phyloP scores from a whole-genome alignment of 225 moss, liverwort and hornwort species.

The Sphagnum contortum region DNA sequence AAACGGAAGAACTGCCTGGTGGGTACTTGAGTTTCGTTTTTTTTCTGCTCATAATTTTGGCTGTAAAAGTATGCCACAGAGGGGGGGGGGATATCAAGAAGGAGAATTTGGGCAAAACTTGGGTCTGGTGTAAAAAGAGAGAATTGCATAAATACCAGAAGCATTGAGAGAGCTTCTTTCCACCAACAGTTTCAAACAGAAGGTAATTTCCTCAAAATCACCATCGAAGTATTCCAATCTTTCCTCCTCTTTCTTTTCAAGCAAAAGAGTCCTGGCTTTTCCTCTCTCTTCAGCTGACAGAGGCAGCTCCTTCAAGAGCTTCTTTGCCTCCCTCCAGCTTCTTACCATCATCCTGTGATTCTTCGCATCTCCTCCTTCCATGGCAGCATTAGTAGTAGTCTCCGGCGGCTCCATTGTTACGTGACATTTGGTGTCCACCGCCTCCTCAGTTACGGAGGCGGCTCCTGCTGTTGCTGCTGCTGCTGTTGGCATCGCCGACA shows the following conservation, averaged over 20 bases:
- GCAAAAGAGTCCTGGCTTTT: conserved; percentile 37
- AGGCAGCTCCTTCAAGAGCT: conserved; percentile 39
- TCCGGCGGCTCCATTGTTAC: conserved; percentile 18
- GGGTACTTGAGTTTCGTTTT: too few relatives aligned
- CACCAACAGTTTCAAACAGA: conserved; percentile 49
- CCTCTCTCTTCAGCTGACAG: conserved; percentile 44
- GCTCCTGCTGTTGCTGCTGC: too few relatives aligned
- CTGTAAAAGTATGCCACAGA: too few relatives aligned
- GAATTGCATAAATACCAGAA: conserved; percentile 15
- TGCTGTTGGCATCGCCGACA: conserved; percentile 11
- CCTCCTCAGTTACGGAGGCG: conserved; percentile 2
- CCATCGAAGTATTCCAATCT: conserved; percentile 49
- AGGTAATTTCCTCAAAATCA: conserved; percentile 38
- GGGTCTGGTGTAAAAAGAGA: too few relatives aligned
- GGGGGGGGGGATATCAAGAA: too few relatives aligned
- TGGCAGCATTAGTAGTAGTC: too few relatives aligned
- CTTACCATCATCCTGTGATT: conserved; percentile 18
- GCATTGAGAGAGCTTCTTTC: conserved; percentile 31
- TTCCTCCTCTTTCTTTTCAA: conserved; percentile 51
- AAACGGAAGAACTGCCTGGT: too few relatives aligned
- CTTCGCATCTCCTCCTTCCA: too few relatives aligned
- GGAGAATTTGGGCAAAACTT: too few relatives aligned
- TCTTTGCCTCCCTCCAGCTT: conserved; percentile 47
- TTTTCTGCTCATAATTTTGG: too few relatives aligned
- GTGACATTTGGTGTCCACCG: conserved; percentile 36